Conservation (phyloP, 106 monocot species). For the Dactylorhiza incarnata region DNA sequence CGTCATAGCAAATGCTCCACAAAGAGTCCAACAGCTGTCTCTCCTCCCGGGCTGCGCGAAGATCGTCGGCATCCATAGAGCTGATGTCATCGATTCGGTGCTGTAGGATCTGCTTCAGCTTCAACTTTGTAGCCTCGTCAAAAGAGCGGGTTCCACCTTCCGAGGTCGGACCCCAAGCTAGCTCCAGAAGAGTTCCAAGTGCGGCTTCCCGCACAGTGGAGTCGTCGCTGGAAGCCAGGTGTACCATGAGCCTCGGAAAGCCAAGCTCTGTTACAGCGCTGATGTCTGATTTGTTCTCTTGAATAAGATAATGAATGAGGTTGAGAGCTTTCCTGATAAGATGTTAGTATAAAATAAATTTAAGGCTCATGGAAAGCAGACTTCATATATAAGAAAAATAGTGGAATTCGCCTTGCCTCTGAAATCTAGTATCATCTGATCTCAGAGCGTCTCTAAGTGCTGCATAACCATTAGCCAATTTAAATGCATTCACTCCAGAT, state of each 20-base stretch:
- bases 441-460: slow-evolving; percentile 51
- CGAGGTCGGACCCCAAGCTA: slow-evolving; percentile 26
- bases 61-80: slow-evolving; percentile 52
- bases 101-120: slow-evolving; percentile 47
- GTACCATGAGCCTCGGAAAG: slow-evolving; percentile 64
- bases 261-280: slow-evolving; percentile 53
- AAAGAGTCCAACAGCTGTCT: slow-evolving; percentile 62
- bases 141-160: slow-evolving; percentile 2
- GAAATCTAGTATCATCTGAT: slow-evolving; percentile 42
- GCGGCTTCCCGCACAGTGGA: slow-evolving; percentile 64
- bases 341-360: too few relatives aligned
- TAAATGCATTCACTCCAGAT: slow-evolving; percentile 47
- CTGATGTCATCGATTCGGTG: slow-evolving; percentile 44
- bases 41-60: slow-evolving; percentile 63
- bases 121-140: slow-evolving; percentile 24
- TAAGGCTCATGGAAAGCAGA: too few relatives aligned
- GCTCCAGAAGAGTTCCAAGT: slow-evolving; percentile 51
- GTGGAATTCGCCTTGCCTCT: slow-evolving; percentile 21
- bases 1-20: slow-evolving; percentile 55
- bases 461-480: slow-evolving; percentile 55
- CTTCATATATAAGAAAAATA: background rate
- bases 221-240: slow-evolving; percentile 65
- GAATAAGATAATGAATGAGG: slow-evolving; percentile 66
- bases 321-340: slow-evolving; percentile 67
- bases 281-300: slow-evolving; percentile 55